phyloP scores from a whole-genome alignment of 768 basidiomycete genomes.

The Hypholoma sublateritium region DNA sequence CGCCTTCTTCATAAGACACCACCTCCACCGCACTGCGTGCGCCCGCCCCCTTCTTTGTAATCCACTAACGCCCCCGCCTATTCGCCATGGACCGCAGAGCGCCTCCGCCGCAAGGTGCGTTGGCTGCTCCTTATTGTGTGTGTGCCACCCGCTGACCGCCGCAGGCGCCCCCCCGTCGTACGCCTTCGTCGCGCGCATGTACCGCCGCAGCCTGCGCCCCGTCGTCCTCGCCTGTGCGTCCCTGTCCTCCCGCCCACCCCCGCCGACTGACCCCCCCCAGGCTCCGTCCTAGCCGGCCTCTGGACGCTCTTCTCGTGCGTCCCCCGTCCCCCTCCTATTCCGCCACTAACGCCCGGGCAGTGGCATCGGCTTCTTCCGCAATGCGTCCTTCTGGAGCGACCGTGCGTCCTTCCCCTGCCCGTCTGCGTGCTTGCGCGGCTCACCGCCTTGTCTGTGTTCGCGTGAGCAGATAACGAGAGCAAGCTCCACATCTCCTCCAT shows the following conservation, averaged over 20 bases:
- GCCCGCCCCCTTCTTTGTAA: neutral
- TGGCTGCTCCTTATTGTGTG: neutral
- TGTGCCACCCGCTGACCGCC: neutral
- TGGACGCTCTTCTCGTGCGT: slow-evolving; percentile 63
- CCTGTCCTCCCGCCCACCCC: too few species aligned
- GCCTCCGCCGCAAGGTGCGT: slow-evolving; percentile 42
- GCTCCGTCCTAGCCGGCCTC: slow-evolving; percentile 45
- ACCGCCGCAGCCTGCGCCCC: slow-evolving; percentile 59
- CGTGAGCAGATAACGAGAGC: slow-evolving; percentile 32
- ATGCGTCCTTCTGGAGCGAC: slow-evolving; percentile 42
- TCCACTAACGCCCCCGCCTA: too few species aligned
- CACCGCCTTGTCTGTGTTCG: too few species aligned
- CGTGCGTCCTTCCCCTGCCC: slow-evolving; percentile 37
- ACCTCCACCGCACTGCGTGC: slow-evolving; percentile 14
- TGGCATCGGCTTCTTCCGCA: slow-evolving; percentile 56
- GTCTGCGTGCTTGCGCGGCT: neutral
- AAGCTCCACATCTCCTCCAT: slow-evolving; percentile 56
- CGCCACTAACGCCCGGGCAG: slow-evolving; percentile 29
- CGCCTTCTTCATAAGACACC: slow-evolving; percentile 5
- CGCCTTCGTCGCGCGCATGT: slow-evolving; percentile 57
- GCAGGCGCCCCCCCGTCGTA: slow-evolving; percentile 56
- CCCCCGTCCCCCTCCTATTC: neutral
- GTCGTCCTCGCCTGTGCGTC: slow-evolving; percentile 47
- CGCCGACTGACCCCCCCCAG: slow-evolving; percentile 20
- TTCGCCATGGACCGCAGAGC: slow-evolving; percentile 40